Base-by-base conservation (phyloP, 2,329 filamentous ascomycete species). In the Xylaria arbuscula region DNA sequence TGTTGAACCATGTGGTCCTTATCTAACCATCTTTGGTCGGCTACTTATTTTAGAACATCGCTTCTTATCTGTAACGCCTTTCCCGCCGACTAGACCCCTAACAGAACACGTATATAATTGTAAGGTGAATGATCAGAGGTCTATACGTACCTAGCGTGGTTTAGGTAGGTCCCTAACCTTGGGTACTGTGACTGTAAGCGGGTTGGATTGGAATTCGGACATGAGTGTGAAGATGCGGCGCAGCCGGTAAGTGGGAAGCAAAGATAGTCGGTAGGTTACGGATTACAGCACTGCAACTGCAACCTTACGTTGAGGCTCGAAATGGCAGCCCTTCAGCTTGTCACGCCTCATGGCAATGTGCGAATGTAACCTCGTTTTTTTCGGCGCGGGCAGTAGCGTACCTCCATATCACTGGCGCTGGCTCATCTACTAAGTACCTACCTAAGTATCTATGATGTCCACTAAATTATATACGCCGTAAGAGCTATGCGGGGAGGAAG, bases 251-350 rank as follows among this genome's bases (percentile, higher is more conserved):
- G 3, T 19, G 58, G n/a, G 58, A 58, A 58, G 55, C 28, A 11
- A 32, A 19, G n/a, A 51, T 47, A 13, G 28, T 28, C 28, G 28
- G 28, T 28, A 28, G 28, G 28, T 28, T 3, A 28, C 42, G 32
- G 36, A 34, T 38, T 6, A 22, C 36, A 53, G 36, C 36, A 38
- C 36, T 38, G 22, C 38, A 53, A 50, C 34, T 67, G 68, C 62
- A 70, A 70, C 68, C 68, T 70, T 68, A 63, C 65, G 62, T 61
- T 65, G 62, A 70, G 66, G 62, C 62, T 70, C 47, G 36, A 45
- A 36, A 55, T 53, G 58, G 54, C 32, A 48, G 15, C 28, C 32
- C 53, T 65, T 65, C 68, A 68, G 62, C 62, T 67, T 48, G 57
- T 22, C 24, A 54, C 65, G 65, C 55, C 48, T 59, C 54, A 38